Evolutionary conservation across 2,329 filamentous ascomycete genomes (phyloP), one percentile per base, ranked within the genome.

Genomic region (Aspergillus sp.): DNA sequence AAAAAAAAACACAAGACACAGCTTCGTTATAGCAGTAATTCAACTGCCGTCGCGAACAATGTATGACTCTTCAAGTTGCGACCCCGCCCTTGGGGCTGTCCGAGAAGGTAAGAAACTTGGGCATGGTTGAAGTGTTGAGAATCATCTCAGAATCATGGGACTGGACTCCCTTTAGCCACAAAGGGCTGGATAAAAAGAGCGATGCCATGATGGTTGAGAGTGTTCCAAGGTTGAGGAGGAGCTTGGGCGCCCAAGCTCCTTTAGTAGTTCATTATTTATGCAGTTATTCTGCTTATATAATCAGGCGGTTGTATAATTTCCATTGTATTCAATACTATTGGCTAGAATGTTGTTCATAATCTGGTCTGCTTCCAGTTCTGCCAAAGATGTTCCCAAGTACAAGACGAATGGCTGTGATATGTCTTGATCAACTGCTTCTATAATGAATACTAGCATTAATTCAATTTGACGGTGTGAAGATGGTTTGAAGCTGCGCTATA

Each of bases 71-170:
- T 67, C 20, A 72, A 60, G 63, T 67, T 62, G 60, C 64, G 52
- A 68, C 72, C 70, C 72, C 72, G 58, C 64, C 68, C 54, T 70
- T 73, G 67, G 70, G 70, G 70, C 61, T 66, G 54, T 59, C 57
- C 41, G 61, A 51, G 61, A 45, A 11, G 55, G 54, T 51, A 46
- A 47, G 19, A 39, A 39, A 9, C 20, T 47, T 45, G 48, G 30
- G 56, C 24, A 57, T 59, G 24, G 41, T 34, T 44, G 47, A 48
- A 39, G 45, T 53, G 19, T 51, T 52, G 19, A 20, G 30, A 56
- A 40, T 34, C 45, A 61, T 61, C 13, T 42, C 51, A 51, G 17
- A 19, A 52, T 33, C 30, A 55, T 27, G 15, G 24, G 41, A 9
- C 27, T 17, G 27, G 50, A 15, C 13, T 50, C 33, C 45, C 46